Conservation (phyloP, 2,329 filamentous ascomycete genomes). For the Fusarium redolens region DNA sequence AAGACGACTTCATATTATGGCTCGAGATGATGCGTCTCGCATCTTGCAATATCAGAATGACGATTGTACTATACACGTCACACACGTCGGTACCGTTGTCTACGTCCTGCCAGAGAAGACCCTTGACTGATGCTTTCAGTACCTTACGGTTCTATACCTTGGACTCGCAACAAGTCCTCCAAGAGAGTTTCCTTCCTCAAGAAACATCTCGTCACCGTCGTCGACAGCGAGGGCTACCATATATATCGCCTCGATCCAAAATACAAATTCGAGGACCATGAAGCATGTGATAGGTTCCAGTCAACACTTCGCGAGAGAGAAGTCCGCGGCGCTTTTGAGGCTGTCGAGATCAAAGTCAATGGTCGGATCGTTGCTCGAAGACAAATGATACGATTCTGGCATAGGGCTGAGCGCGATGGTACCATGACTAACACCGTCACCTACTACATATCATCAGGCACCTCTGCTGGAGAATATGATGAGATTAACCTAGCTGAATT, state of each 20-base stretch:
- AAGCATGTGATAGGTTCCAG: background rate
- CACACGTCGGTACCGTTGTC: background rate
- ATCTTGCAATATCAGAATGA: conserved; percentile 19
- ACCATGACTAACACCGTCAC: background rate
- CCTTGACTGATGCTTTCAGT: background rate
- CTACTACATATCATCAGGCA: background rate
- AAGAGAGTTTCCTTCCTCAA: background rate
- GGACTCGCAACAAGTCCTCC: background rate
- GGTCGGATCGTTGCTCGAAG: background rate
- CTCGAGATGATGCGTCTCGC: conserved; percentile 16
- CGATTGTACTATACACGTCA: conserved; percentile 11
- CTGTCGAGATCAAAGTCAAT: background rate
- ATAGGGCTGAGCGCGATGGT: background rate
- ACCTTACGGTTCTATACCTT: conserved; percentile 1
- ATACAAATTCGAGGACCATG: conserved; percentile 5
- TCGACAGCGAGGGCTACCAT: conserved; percentile 10
- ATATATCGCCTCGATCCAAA: conserved; percentile 9
- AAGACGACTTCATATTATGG: conserved; percentile 19
- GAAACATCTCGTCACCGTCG: conserved; percentile 2
- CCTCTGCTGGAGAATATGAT: background rate
- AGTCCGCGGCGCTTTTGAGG: background rate
- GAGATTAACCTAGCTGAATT: background rate
- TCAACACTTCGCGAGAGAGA: conserved; percentile 6
- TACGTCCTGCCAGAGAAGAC: background rate
- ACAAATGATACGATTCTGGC: conserved; percentile 8